Conservation (phyloP, 768 basidiomycete genomes). For the Panellus pusillus region DNA sequence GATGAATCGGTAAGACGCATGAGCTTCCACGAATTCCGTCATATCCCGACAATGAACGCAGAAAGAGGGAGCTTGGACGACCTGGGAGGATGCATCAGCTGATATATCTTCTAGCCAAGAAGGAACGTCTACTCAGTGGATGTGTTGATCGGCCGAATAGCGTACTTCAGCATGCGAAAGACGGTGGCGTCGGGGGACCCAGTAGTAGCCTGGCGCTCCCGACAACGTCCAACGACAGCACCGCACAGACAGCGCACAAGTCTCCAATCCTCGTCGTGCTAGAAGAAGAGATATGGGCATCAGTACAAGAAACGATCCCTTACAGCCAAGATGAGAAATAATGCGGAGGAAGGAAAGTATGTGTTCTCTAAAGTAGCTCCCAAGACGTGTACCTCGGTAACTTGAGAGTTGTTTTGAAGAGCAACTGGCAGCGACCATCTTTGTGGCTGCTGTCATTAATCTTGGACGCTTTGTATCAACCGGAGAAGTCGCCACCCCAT, state of each 20-base stretch:
- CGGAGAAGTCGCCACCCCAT: constrained; percentile 47
- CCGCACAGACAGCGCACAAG: constrained; percentile 79
- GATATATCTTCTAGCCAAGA: constrained; percentile 1
- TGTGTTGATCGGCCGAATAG: constrained; percentile 69
- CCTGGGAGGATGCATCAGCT: constrained; percentile 25
- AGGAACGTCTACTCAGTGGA: constrained; percentile 49
- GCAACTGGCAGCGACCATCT: constrained; percentile 32
- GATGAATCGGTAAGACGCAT: constrained; percentile 91
- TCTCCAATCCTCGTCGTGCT: constrained; percentile 66
- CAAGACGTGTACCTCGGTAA: constrained; percentile 64
- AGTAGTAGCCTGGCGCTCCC: constrained; percentile 42
- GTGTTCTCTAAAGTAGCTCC: constrained; percentile 91
- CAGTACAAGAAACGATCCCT: constrained; percentile 6
- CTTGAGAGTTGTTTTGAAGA: constrained; percentile 88
- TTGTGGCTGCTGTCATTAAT: constrained; percentile 37
- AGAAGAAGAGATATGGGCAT: constrained; percentile 21
- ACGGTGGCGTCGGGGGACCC: constrained; percentile 35
- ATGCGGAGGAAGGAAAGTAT: constrained; percentile 35
- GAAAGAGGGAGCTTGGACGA: constrained; percentile 63
- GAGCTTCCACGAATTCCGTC: constrained; percentile 87
- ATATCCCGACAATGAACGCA: constrained; percentile 90
- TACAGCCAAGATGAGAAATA: background rate
- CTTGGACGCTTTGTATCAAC: constrained; percentile 97
- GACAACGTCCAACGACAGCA: constrained; percentile 73
- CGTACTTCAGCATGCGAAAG: constrained; percentile 81